Evolutionary conservation across 1,139 yeast genomes (phyloP), one percentile per base, ranked within the genome.

Genomic region (Scheffersomyces cryptocercus): DNA sequence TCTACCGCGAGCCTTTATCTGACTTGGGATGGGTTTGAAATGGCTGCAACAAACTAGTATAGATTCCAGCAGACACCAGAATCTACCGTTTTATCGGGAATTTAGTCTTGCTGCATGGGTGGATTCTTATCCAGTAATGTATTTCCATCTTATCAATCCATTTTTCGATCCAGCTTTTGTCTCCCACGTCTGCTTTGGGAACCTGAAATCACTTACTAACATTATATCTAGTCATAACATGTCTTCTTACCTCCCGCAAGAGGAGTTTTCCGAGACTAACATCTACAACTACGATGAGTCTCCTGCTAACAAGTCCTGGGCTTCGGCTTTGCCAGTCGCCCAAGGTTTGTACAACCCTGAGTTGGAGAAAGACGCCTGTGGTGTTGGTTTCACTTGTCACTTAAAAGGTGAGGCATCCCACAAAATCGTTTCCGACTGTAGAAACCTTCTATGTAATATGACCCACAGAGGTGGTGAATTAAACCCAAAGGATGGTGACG

Each of bases 381-480:
- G 99, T 73, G 99, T 93, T 44, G 98, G 98, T 49, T 93, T 93
- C 69, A 88, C 96, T 39, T 89, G 97, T 67, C 90, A 91, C 71
- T 86, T 91, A 70, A 88, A 90, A 66, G 98, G 98, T 47, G 64
- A 74, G 35, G 81, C 84, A 13, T 86, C 96, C 41, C 99, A 93
- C 73, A 90, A 91, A 65, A 90, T 91, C 54, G 93, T 93, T 48
- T 84, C 95, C 37, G 98, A 93, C 70, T 97, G 97, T 36, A 76
- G 83, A 55, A 82, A 81, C 61, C 75, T 93, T 61, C 82, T 93
- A 48, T 91, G 98, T 74, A 93, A 93, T 69, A 93, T 93, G 98
- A 88, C 97, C 50, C 99, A 93, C 67, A 82, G 99, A 72, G 99
- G 99, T 62, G 99, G 99, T 39, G 97, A 91, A 50, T 83, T 95